Conservation (phyloP, 768 basidiomycete genomes). For the Pleurotus tuoliensis region DNA sequence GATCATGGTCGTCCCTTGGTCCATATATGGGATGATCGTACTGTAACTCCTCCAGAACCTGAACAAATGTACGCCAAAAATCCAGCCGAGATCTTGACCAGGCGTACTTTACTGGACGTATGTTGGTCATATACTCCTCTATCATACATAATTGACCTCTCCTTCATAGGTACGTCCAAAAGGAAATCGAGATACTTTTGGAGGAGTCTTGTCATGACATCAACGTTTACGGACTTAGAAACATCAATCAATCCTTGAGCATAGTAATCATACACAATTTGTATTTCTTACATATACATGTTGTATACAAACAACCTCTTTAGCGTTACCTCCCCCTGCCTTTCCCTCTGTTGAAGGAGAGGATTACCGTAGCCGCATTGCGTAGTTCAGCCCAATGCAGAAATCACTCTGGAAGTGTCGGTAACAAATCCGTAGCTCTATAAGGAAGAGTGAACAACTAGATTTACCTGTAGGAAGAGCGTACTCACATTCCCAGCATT, state of each 20-base stretch:
- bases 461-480: background rate
- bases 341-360: background rate
- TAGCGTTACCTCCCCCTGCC: background rate
- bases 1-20: slow-evolving; percentile 1
- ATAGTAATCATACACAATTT: background rate
- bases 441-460: background rate
- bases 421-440: slow-evolving; percentile 10
- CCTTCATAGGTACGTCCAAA: slow-evolving; percentile 12
- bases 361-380: no score
- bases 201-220: slow-evolving; percentile 1
- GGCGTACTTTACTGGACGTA: slow-evolving; percentile 16
- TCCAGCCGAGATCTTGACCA: slow-evolving; percentile 12
- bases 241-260: background rate
- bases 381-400: background rate
- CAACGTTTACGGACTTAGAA: background rate
- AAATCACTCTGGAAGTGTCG: slow-evolving; percentile 9
- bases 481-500: slow-evolving; percentile 50
- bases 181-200: background rate
- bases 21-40: slow-evolving; percentile 4
- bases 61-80: slow-evolving; percentile 4
- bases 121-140: background rate
- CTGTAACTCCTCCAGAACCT: background rate
- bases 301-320: background rate
- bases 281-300: slow-evolving; percentile 1
- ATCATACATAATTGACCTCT: background rate